Conservation (phyloP, 2,329 filamentous ascomycete genomes). For the Gyromitra esculenta region DNA sequence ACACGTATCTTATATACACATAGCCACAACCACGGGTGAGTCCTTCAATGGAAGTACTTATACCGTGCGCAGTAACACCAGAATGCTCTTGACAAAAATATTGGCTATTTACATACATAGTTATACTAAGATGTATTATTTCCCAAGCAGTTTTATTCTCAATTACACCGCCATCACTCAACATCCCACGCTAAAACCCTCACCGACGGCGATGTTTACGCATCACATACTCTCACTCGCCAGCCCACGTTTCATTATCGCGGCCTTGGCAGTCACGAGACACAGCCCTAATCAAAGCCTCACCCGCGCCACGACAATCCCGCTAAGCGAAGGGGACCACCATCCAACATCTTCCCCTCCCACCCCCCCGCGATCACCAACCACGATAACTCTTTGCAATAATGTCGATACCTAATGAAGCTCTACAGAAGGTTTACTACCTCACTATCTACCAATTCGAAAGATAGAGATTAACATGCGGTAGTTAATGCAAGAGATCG, state of each 20-base stretch:
- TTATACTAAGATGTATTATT: no score
- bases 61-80: no score
- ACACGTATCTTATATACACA: no score
- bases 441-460: slow-evolving; percentile 3
- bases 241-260: neutral
- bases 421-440: slow-evolving; percentile 80
- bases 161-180: no score
- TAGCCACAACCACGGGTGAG: neutral
- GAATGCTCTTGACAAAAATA: no score
- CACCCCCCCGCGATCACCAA: slow-evolving; percentile 34
- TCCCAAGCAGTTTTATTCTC: no score
- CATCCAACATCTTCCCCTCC: slow-evolving; percentile 36
- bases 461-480: slow-evolving; percentile 30
- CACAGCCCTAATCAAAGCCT: neutral
- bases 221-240: slow-evolving; percentile 35
- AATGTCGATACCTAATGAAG: slow-evolving; percentile 95
- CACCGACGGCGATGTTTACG: neutral
- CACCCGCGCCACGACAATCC: slow-evolving; percentile 22
- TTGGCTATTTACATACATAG: no score
- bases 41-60: no score
- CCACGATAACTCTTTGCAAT: slow-evolving; percentile 57
- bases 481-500: slow-evolving; percentile 91
- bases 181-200: neutral
- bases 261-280: slow-evolving; percentile 37
- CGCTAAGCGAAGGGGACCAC: slow-evolving; percentile 28